Evolutionary conservation across 2,329 filamentous ascomycete species (phyloP), one percentile per base, ranked within the genome.

Genomic region (Capronia americana): DNA sequence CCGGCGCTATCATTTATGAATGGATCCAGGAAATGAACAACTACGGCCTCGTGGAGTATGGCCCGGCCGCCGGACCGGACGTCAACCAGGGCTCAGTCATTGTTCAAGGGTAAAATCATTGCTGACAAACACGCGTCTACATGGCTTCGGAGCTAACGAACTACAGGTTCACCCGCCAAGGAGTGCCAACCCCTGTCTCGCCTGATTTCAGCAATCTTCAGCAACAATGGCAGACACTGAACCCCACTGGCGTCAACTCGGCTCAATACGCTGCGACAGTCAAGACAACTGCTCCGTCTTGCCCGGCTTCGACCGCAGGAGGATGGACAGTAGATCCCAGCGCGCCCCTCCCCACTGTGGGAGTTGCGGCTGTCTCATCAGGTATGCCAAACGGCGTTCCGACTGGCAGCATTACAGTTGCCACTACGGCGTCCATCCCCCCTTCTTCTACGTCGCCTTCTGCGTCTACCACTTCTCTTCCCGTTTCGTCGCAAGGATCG

Each of bases 11-110:
- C 69, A 84, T 96, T 71, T 96, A 96, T 79, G 92, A 96, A 76
- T 96, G 92, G 92, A 92, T 96, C 69, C 81, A 94, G 75, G 92
- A 96, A 78, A 82, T 85, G 58, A 96, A 96, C 78, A 79, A 92
- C 74, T 96, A 96, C 77, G 92, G 92, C 46, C 83, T 96, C 41
- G 85, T 96, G 72, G 88, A 85, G 23, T 96, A 96, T 75, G 91
- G 90, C 0, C 80, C 85, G 3, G 78, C 82, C n/a, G 84, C 83
- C 11, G 83, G 82, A 41, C 79, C 83, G 24, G 77, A 83, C 20
- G 81, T 81, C 7, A 79, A 76, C 28, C 79, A 82, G 6, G 80
- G 78, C n/a, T 82, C 83, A 1, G 86, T 84, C n/a, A 82, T 85
- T 14, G 77, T 82, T 63, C 79, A 89, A 56, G 80, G 83, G 65